Evolutionary conservation across 305 asterid genomes (phyloP).

Genomic region (Fraxinus sp.): DNA sequence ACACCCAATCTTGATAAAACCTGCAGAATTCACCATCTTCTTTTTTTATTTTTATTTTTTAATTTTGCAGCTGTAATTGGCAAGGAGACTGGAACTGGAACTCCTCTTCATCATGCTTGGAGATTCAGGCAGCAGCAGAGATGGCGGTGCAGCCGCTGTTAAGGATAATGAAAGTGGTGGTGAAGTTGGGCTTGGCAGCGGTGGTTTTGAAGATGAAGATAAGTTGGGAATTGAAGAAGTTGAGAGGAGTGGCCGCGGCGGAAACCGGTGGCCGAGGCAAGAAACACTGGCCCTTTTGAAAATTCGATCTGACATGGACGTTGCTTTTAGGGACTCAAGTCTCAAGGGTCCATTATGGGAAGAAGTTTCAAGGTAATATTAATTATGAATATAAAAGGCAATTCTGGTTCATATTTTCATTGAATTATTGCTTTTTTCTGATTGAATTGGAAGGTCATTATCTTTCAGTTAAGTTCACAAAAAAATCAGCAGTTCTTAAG

Average conservation of each 20-base stretch:
- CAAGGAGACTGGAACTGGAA: background rate
- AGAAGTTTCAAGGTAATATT: slow-evolving; percentile 76
- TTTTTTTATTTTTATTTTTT: slow-evolving; percentile 15
- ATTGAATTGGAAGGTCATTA: slow-evolving; percentile 11
- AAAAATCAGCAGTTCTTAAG: slow-evolving; percentile 54
- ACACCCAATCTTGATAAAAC: slow-evolving; percentile 38
- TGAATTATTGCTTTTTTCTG: slow-evolving; percentile 28
- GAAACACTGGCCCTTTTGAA: slow-evolving; percentile 78
- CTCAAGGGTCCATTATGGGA: slow-evolving; percentile 99
- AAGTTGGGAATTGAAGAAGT: slow-evolving; percentile 40
- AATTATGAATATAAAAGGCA: slow-evolving; percentile 12
- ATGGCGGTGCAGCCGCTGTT: background rate
- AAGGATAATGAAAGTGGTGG: background rate
- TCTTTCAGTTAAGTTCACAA: slow-evolving; percentile 24
- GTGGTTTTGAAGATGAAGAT: slow-evolving; percentile 42
- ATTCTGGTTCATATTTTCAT: slow-evolving; percentile 19
- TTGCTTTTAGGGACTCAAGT: slow-evolving; percentile 70
- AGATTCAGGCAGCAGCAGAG: slow-evolving; percentile 26
- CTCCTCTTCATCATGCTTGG: slow-evolving; percentile 35
- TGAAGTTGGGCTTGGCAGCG: slow-evolving; percentile 2
- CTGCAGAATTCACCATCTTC: slow-evolving; percentile 54
- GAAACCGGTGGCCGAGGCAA: slow-evolving; percentile 93
- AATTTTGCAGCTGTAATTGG: slow-evolving; percentile 29
- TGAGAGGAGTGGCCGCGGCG: slow-evolving; percentile 42
- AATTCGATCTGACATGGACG: slow-evolving; percentile 91